phyloP scores from a whole-genome alignment of 148 eudicot species.

The Fagopyrum homotropicum region DNA sequence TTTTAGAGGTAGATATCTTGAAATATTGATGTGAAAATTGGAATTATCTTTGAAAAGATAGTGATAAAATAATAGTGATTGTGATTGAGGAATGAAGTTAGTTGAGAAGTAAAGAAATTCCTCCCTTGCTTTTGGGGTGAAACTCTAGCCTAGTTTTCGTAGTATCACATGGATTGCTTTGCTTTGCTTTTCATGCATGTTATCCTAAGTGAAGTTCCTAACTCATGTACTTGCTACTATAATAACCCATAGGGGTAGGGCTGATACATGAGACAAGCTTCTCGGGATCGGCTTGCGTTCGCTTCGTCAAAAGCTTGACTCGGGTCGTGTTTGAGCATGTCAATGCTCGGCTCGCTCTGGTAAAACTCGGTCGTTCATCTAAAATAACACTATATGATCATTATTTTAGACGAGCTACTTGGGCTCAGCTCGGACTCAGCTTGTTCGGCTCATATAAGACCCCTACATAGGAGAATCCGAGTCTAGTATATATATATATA shows the following conservation, averaged over 20 bases:
- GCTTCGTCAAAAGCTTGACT: too few species aligned
- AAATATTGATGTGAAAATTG: neutral
- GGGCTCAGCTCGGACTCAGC: too few species aligned
- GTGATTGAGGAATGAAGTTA: neutral
- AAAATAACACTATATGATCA: too few species aligned
- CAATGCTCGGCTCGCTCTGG: too few species aligned
- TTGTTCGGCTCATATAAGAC: too few species aligned
- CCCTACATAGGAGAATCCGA: neutral
- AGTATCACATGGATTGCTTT: conserved; percentile 7
- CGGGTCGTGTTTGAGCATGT: too few species aligned
- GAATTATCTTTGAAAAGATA: conserved; percentile 1
- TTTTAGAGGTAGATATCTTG: neutral
- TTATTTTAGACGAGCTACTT: too few species aligned
- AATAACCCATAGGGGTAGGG: neutral
- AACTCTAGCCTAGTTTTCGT: neutral
- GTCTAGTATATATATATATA: neutral
- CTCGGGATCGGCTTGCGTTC: too few species aligned
- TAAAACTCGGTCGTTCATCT: too few species aligned
- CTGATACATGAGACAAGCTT: too few species aligned
- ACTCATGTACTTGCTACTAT: neutral
- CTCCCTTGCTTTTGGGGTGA: conserved; percentile 12
- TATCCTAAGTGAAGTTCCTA: neutral
- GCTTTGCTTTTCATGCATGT: conserved; percentile 10
- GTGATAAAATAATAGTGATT: neutral
- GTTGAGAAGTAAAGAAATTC: conserved; percentile 14